Percentiles rank a stretch among this genome's conserved stretches.
Conservation (phyloP, 768 basidiomycete species). For the button mushroom (Agaricus bisporus) region DNA sequence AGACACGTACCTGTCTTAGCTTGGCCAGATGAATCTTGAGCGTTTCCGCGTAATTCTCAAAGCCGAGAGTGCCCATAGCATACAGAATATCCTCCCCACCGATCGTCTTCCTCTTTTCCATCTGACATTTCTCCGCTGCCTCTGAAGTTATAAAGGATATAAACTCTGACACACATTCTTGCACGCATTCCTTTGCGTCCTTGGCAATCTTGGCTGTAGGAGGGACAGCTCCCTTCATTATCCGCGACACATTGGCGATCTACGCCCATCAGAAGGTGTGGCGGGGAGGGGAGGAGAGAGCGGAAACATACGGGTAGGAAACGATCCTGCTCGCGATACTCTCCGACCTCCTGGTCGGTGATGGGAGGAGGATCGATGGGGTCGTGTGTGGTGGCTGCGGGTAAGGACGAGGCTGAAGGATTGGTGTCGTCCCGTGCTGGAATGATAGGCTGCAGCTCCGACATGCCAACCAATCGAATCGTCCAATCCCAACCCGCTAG, state of each 20-base stretch:
- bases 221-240: constrained; percentile 93
- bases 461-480: constrained; percentile 12
- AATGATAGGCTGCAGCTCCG: constrained; percentile 38
- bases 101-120: constrained; percentile 97
- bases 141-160: constrained; percentile 97
- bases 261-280: constrained; percentile 20
- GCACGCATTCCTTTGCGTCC: constrained; percentile 97
- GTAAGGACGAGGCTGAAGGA: constrained; percentile 19
- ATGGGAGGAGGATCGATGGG: constrained; percentile 61
- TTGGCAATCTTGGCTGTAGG: constrained; percentile 93
- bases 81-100: constrained; percentile 96
- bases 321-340: constrained; percentile 92
- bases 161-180: constrained; percentile 98
- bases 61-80: constrained; percentile 90
- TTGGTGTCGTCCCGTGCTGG: constrained; percentile 30
- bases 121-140: constrained; percentile 89
- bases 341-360: constrained; percentile 89
- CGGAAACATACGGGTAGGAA: constrained; percentile 74
- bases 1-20: constrained; percentile 60
- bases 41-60: constrained; percentile 91
- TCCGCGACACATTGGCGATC: constrained; percentile 98
- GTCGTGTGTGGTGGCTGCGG: constrained; percentile 31
- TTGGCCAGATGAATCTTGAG: constrained; percentile 91
- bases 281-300: not conserved
- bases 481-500: constrained; percentile 3